phyloP scores from a whole-genome alignment of 345 rosid species.

The Hypericum perforatum region DNA sequence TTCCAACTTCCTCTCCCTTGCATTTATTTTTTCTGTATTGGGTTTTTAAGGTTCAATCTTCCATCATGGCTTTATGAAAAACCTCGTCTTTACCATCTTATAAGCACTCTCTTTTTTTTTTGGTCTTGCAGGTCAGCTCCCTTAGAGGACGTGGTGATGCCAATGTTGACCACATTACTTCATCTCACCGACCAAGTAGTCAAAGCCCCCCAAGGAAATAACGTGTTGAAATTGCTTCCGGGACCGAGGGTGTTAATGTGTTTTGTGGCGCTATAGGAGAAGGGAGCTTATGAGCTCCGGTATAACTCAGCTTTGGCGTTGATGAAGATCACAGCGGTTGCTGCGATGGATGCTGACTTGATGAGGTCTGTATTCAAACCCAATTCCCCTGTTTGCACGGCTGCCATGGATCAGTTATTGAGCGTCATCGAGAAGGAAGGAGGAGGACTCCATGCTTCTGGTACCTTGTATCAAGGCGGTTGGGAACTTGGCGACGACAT shows the following conservation, averaged over 20 bases:
- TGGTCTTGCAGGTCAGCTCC: too few relatives aligned
- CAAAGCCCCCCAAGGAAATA: too few relatives aligned
- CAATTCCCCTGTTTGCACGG: background rate
- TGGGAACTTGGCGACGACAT: background rate
- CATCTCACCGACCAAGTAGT: too few relatives aligned
- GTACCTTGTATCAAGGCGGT: background rate
- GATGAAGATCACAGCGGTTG: background rate
- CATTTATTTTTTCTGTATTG: too few relatives aligned
- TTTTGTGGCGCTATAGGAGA: background rate
- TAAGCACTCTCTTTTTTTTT: too few relatives aligned
- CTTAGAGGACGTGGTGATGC: too few relatives aligned
- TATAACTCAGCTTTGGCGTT: background rate
- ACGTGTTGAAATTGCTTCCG: too few relatives aligned
- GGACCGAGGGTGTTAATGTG: background rate
- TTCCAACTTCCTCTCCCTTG: too few relatives aligned
- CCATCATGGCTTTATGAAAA: too few relatives aligned
- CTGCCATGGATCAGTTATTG: background rate
- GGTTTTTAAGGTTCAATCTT: too few relatives aligned
- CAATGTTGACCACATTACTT: too few relatives aligned
- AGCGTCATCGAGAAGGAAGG: background rate
- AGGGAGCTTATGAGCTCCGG: background rate
- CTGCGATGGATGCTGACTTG: background rate
- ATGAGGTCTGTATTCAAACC: background rate
- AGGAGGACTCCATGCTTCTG: background rate
- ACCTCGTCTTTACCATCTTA: too few relatives aligned